These are phyloP conservation scores for Basidioascus undulatus DNA, from an alignment of 768 basidiomycete species.

Conservation along the genomic window DNA sequence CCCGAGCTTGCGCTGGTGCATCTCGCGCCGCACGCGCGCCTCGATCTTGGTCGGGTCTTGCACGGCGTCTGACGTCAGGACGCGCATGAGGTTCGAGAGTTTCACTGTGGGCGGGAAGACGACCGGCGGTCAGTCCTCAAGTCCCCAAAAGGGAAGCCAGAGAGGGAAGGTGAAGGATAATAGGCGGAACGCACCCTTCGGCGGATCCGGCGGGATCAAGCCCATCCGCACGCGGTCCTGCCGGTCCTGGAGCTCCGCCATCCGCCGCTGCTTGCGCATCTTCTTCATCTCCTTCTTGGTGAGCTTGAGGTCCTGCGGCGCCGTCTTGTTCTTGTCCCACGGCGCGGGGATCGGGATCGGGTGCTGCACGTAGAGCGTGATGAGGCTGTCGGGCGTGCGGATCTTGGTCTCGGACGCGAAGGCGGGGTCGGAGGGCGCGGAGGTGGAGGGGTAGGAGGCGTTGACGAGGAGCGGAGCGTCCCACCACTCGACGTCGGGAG, in stretches of 20 bases:
- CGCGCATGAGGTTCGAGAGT: slow-evolving; percentile 87
- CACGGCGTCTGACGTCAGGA: slow-evolving; percentile 83
- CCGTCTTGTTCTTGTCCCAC: slow-evolving; percentile 52
- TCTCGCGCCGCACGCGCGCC: slow-evolving; percentile 78
- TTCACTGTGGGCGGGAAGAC: slow-evolving; percentile 34
- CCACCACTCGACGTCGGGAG: slow-evolving; percentile 94
- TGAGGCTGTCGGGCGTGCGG: slow-evolving; percentile 40
- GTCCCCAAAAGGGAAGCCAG: not conserved
- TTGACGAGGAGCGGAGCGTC: slow-evolving; percentile 61
- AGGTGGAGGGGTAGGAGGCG: slow-evolving; percentile 29
- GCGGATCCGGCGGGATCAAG: slow-evolving; percentile 74
- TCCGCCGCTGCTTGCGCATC: slow-evolving; percentile 68
- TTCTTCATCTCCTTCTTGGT: slow-evolving; percentile 88
- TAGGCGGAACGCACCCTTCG: slow-evolving; percentile 42
- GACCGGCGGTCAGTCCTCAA: too few species aligned
- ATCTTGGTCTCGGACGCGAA: slow-evolving; percentile 38
- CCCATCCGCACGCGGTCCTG: slow-evolving; percentile 91
- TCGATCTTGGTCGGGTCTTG: slow-evolving; percentile 96
- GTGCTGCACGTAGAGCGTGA: slow-evolving; percentile 81
- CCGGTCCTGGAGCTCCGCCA: slow-evolving; percentile 78
- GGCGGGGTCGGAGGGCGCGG: slow-evolving; percentile 12
- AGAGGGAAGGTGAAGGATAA: not conserved
- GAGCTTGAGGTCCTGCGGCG: slow-evolving; percentile 66
- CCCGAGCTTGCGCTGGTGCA: slow-evolving; percentile 59
- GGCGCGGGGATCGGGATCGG: slow-evolving; percentile 89